Conservation (phyloP, 2,329 filamentous ascomycete genomes). For the Thelonectria discophora region DNA sequence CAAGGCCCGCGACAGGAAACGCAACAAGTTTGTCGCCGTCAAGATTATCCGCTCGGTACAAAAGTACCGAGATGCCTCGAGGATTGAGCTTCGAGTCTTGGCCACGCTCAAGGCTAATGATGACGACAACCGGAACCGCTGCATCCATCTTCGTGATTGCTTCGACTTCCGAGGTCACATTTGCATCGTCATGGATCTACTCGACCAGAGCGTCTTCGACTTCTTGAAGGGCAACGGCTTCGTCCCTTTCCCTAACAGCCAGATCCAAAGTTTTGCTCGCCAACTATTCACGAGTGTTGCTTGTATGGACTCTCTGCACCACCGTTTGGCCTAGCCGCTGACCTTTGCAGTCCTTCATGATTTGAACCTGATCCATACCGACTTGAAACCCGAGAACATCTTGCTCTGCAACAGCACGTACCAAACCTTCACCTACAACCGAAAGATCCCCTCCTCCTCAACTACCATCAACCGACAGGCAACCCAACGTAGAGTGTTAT, state of each 20-base stretch:
- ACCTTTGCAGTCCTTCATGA: slow-evolving; percentile 82
- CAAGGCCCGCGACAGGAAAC: slow-evolving; percentile 82
- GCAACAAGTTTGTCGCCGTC: slow-evolving; percentile 84
- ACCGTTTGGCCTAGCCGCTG: slow-evolving; percentile 13
- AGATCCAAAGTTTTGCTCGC: slow-evolving; percentile 96
- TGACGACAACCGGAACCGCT: slow-evolving; percentile 89
- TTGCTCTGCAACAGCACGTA: slow-evolving; percentile 71
- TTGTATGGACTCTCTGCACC: slow-evolving; percentile 66
- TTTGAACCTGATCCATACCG: slow-evolving; percentile 94
- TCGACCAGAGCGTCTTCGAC: slow-evolving; percentile 97
- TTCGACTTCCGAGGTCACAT: slow-evolving; percentile 98
- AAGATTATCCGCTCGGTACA: slow-evolving; percentile 99
- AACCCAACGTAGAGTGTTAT: slow-evolving; percentile 69
- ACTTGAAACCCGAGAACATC: slow-evolving; percentile 76
- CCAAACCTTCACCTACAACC: slow-evolving; percentile 76
- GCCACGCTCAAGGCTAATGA: slow-evolving; percentile 94
- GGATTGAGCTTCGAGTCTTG: slow-evolving; percentile 92
- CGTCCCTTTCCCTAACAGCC: slow-evolving; percentile 96
- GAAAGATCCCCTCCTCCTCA: slow-evolving; percentile 74
- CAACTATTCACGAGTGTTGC: slow-evolving; percentile 98
- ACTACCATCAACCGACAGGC: slow-evolving; percentile 67
- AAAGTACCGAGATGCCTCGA: slow-evolving; percentile 95
- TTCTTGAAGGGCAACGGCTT: slow-evolving; percentile 96
- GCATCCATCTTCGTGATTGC: slow-evolving; percentile 94
- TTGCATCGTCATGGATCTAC: slow-evolving; percentile 79